Evolutionary conservation across 805 yeast species (phyloP).

Genomic region (Jamesozyma rosinii): DNA sequence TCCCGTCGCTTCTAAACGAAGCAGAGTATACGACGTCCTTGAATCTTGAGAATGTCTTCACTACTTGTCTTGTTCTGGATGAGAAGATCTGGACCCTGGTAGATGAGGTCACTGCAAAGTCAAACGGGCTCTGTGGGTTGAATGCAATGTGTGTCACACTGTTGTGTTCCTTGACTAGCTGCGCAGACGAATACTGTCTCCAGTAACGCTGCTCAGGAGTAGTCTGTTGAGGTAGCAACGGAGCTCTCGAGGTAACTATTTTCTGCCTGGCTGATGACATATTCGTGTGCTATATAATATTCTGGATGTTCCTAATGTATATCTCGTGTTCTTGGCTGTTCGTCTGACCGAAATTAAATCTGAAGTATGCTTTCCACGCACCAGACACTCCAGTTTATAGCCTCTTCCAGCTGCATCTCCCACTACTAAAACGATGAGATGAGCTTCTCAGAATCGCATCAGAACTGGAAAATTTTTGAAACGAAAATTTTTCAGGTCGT

Average conservation of each 20-base stretch:
- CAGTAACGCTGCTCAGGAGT: slow-evolving; percentile 93
- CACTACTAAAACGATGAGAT: too few species aligned
- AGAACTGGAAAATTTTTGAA: too few species aligned
- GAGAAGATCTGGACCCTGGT: slow-evolving; percentile 88
- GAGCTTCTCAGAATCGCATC: too few species aligned
- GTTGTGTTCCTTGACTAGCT: slow-evolving; percentile 85
- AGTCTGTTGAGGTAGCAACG: slow-evolving; percentile 67
- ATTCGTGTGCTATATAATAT: too few species aligned
- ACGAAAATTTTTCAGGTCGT: too few species aligned
- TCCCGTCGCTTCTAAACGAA: slow-evolving; percentile 85
- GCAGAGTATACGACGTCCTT: slow-evolving; percentile 89
- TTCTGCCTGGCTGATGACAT: slow-evolving; percentile 73
- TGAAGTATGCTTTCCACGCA: too few species aligned
- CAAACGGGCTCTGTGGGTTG: slow-evolving; percentile 78
- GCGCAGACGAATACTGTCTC: slow-evolving; percentile 79
- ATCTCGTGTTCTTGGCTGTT: too few species aligned
- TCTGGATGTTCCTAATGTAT: too few species aligned
- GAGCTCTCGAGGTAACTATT: slow-evolving; percentile 54
- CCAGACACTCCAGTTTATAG: too few species aligned
- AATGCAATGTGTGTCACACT: slow-evolving; percentile 82
- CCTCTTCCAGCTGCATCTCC: too few species aligned
- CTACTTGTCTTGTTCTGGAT: slow-evolving; percentile 86
- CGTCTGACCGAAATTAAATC: too few species aligned
- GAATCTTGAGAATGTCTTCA: slow-evolving; percentile 76
- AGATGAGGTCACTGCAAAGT: slow-evolving; percentile 87